Evolutionary conservation across 1,139 yeast species (phyloP).

Genomic region (Kodamaea suecica): DNA sequence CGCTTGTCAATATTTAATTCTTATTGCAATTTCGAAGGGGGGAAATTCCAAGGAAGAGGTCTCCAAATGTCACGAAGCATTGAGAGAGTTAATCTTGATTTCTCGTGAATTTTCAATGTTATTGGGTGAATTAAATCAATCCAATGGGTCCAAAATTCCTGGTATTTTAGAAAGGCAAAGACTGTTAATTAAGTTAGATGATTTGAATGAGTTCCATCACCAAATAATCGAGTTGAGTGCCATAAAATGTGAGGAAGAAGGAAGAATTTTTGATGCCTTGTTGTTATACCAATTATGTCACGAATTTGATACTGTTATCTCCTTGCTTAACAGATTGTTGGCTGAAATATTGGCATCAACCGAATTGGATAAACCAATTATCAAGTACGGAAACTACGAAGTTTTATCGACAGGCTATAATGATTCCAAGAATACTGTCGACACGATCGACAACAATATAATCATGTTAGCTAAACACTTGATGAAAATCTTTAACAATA

Average conservation of each 20-base stretch:
- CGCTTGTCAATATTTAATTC: slow-evolving; percentile 81
- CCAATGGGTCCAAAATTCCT: slow-evolving; percentile 72
- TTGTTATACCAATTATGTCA: slow-evolving; percentile 83
- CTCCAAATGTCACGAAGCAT: slow-evolving; percentile 69
- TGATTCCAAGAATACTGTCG: slow-evolving; percentile 11
- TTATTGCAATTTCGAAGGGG: slow-evolving; percentile 57
- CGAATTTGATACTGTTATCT: slow-evolving; percentile 82
- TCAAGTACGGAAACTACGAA: slow-evolving; percentile 35
- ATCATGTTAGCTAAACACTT: slow-evolving; percentile 59
- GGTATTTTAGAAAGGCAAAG: slow-evolving; percentile 85
- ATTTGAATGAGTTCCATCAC: slow-evolving; percentile 45
- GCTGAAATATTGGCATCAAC: slow-evolving; percentile 77
- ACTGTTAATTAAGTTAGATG: slow-evolving; percentile 57
- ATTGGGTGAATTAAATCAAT: slow-evolving; percentile 68
- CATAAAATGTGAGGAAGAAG: slow-evolving; percentile 85
- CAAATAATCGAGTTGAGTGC: slow-evolving; percentile 86
- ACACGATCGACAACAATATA: slow-evolving; percentile 45
- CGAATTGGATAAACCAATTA: slow-evolving; percentile 65
- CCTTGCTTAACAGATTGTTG: slow-evolving; percentile 68
- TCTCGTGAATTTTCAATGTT: slow-evolving; percentile 81
- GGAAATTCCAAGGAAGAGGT: slow-evolving; percentile 43
- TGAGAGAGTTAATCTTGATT: slow-evolving; percentile 79
- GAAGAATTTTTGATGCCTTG: slow-evolving; percentile 82
- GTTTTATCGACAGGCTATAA: slow-evolving; percentile 23
- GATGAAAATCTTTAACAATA: slow-evolving; percentile 50